Percentiles rank a stretch among this genome's conserved stretches.
Evolutionary conservation across 2,329 filamentous ascomycete species (phyloP).

Genomic region (Juglanconis sp.): DNA sequence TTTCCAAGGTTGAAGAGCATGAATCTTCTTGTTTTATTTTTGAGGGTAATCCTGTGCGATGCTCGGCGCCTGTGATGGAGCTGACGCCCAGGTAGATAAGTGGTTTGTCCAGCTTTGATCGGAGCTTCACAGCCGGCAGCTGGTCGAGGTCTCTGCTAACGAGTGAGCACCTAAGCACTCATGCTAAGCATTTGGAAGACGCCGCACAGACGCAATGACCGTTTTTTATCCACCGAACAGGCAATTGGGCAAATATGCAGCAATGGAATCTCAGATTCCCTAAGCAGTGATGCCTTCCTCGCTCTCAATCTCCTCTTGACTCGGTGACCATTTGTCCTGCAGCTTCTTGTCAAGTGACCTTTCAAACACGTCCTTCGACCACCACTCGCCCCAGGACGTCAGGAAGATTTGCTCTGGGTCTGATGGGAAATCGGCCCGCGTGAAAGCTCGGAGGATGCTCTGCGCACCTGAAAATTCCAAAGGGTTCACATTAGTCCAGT

Average conservation of each 20-base stretch:
- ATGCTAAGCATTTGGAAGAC: too few species aligned
- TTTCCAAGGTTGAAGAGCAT: too few species aligned
- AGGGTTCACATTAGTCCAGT: not conserved
- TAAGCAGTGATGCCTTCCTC: slow-evolving; percentile 28
- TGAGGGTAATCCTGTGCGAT: too few species aligned
- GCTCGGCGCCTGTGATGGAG: too few species aligned
- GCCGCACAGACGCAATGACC: too few species aligned
- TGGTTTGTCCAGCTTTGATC: too few species aligned
- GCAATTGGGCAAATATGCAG: too few species aligned
- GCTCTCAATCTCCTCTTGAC: slow-evolving; percentile 45
- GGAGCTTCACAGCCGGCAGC: too few species aligned
- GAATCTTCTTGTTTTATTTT: too few species aligned
- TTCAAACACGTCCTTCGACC: slow-evolving; percentile 41
- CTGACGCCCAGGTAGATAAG: too few species aligned
- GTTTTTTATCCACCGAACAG: not conserved
- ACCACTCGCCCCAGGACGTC: slow-evolving; percentile 57
- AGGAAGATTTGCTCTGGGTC: slow-evolving; percentile 52
- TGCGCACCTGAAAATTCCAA: slow-evolving; percentile 34
- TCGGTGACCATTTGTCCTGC: slow-evolving; percentile 50
- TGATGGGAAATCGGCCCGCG: slow-evolving; percentile 43
- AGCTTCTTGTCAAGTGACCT: slow-evolving; percentile 41
- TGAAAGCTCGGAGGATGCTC: slow-evolving; percentile 43
- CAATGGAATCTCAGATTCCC: not conserved
- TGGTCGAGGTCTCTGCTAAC: too few species aligned
- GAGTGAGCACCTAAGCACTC: too few species aligned